These are phyloP conservation scores for Cenchrus americanus DNA, from an alignment of 176 grass and related monocot genomes.

Conservation along the genomic window DNA sequence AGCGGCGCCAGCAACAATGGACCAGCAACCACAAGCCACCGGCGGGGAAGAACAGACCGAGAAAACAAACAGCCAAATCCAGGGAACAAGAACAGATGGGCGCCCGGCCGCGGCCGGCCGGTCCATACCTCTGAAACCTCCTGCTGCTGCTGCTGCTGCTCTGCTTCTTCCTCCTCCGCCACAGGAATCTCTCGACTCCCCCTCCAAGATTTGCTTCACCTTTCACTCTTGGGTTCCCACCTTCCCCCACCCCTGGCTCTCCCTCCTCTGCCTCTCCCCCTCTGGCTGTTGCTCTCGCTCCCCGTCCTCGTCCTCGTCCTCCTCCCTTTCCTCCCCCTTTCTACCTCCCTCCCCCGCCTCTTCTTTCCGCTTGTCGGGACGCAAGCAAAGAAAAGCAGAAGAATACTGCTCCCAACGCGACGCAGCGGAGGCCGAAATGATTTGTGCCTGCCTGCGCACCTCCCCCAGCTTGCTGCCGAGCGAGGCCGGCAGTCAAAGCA, in stretches of 20 bases:
- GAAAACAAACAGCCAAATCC: constrained; percentile 9
- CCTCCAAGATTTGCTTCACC: constrained; percentile 3
- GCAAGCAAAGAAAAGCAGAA: constrained; percentile 6
- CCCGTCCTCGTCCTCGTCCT: too few relatives aligned
- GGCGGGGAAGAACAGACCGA: not conserved
- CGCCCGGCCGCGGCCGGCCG: not conserved
- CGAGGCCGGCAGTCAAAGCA: constrained; percentile 48
- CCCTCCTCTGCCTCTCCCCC: not conserved
- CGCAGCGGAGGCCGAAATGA: constrained; percentile 54
- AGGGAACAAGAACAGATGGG: constrained; percentile 1
- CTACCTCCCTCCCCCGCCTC: constrained; percentile 15
- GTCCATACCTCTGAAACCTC: constrained; percentile 22
- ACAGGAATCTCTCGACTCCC: not conserved
- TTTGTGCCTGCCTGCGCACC: constrained; percentile 37
- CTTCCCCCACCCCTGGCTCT: too few relatives aligned
- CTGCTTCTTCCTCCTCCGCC: not conserved
- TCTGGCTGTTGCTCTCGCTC: not conserved
- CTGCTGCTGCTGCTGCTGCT: not conserved
- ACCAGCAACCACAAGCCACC: not conserved
- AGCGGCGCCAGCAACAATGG: not conserved
- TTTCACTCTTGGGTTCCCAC: too few relatives aligned
- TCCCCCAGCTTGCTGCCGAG: constrained; percentile 10
- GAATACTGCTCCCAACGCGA: constrained; percentile 22
- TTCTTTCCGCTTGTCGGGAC: constrained; percentile 57
- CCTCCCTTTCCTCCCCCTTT: constrained; percentile 11